Evolutionary conservation across 805 yeast genomes (phyloP), one percentile per base, ranked within the genome.

Genomic region (Sungouiozyma ichnusensis): DNA sequence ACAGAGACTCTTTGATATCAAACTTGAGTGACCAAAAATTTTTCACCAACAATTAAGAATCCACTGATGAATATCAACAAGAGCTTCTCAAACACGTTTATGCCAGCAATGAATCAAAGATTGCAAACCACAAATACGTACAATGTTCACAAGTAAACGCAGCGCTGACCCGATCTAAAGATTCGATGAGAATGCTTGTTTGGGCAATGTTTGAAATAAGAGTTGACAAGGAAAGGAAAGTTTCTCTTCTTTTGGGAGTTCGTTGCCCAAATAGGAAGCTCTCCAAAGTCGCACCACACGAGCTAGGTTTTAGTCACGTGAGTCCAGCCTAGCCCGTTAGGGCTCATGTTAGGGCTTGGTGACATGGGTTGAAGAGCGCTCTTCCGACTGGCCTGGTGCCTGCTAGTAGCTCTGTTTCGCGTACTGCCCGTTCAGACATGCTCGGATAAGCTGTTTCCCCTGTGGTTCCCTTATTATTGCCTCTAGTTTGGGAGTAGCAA

Each of bases 401-500:
- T 6, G 29, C 11, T 24, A 24, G 11, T 24, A 11, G 11, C 29
- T 24, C 29, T 6, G 9, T 24, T 6, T 6, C 11, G 29, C 11
- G 29, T 24, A 95, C 95, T 8, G 96, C 96, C 29, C 29, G 60
- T 90, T 87, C 58, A 90, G 71, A 63, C 98, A 92, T 13, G 96
- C 94, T 69, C 92, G 97, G 57, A 90, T 90, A 57, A 90, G 75
- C 62, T 83, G 84, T 64, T 88, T 88, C 50, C 97, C 97, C 65
- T 87, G 96, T 36, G 88, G 79, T 62, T 87, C 86, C 36, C 96
- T 85, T 39, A 90, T 95, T 50, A 90, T 72, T 4, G 96, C 96
- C 66, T 88, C 96, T 57, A 90, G 74, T 67, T 92, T 90, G 44
- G 97, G 97, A 13, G 97, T 90, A 37, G 97, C 85, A 63, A 90